Evolutionary conservation across 495 filamentous ascomycete genomes (phyloP), one percentile per base, ranked within the genome.

Genomic region (Pseudevernia furfuracea): DNA sequence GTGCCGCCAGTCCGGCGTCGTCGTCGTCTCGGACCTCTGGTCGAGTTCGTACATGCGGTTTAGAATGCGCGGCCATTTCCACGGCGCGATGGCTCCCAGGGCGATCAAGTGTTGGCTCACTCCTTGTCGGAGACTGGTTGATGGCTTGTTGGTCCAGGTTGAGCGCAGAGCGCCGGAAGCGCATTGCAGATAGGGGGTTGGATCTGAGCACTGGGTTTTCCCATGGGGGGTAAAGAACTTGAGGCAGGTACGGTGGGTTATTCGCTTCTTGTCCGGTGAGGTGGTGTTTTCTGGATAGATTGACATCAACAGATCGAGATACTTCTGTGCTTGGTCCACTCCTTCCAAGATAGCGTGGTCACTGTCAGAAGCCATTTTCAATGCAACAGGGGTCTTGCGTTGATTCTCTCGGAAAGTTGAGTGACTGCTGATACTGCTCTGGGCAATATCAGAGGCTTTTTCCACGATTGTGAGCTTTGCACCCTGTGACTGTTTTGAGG

Each of bases 21-120:
- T 39, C 32, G 28, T 3, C 34, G 34, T 34, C 34, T 7, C 34
- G n/a, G 25, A 52, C 11, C 10, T 37, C 14, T 66, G 12, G 25
- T 59, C 8, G 56, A 68, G 52, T 15, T 37, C 37, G 34, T n/a
- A 44, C 32, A 56, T 59, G 28, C 57, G 67, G 4, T 66, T 30
- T 4, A 66, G 23, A 21, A 63, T 14, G 39, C 56, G 61, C 25
- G 39, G 59, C 65, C 65, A 67, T 36, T 30, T 0, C 39, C 39
- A 44, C 34, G 9, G 0, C 7, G 36, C 6, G 34, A 65, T 32
- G 14, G 55, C 39, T 10, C 12, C 32, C 17, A 48, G 28, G 38
- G 34, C 30, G 9, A 38, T 36, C 10, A 58, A 7, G 53, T 64
- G 37, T 14, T 37, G n/a, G 10, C 32, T 49, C 10, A 57, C 48